Percentiles rank a stretch among this genome's conserved stretches.
Conservation (phyloP, 768 basidiomycete genomes). For the Butyriboletus loyo region DNA sequence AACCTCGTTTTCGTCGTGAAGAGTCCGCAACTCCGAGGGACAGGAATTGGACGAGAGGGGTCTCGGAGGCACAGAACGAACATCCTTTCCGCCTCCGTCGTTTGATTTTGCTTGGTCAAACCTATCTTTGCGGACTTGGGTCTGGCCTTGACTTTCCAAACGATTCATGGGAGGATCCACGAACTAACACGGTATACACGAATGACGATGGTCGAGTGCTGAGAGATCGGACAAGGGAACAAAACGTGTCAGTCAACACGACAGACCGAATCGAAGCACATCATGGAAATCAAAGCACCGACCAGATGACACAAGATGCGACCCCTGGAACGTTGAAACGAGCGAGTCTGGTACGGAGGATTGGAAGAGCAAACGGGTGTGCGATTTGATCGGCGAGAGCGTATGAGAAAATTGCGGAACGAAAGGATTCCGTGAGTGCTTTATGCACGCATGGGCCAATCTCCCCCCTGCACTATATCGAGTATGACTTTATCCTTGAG, state of each 20-base stretch:
- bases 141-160: background rate
- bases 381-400: background rate
- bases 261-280: background rate
- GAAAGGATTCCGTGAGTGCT: background rate
- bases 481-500: constrained; percentile 12
- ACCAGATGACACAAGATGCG: background rate
- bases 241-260: background rate
- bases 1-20: constrained; percentile 5
- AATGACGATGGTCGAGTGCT: background rate
- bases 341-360: background rate
- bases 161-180: background rate
- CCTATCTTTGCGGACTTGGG: background rate
- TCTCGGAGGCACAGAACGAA: background rate
- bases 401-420: background rate
- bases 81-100: background rate
- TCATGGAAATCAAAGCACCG: background rate
- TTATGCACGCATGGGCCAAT: background rate
- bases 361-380: background rate
- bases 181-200: too few species aligned
- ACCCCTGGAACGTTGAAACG: background rate
- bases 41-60: background rate
- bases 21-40: constrained; percentile 7
- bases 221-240: background rate
- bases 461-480: constrained; percentile 8
- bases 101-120: background rate